These are phyloP conservation scores for Saksenaea oblongispora DNA, from an alignment of 371 early-diverging fungal species.

Conservation along the genomic window DNA sequence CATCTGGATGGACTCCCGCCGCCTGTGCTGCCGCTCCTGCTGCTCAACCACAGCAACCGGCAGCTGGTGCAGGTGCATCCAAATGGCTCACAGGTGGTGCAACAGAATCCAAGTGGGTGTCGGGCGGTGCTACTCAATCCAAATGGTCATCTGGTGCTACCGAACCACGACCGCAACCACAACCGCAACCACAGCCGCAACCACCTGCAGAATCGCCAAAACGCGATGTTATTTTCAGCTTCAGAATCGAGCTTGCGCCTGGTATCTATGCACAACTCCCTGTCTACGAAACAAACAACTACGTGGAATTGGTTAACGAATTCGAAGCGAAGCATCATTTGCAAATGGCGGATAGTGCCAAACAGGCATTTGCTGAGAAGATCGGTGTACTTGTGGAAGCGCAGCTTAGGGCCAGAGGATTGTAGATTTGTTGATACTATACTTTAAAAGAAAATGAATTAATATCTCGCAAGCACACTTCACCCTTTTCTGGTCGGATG, in stretches of 20 bases:
- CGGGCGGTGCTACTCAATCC: neutral
- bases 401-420: constrained; percentile 2
- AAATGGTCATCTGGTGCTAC: neutral
- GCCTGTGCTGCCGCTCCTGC: constrained; percentile 2
- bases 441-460: neutral
- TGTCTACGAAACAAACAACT: constrained; percentile 32
- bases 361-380: constrained; percentile 25
- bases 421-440: neutral
- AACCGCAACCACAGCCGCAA: neutral
- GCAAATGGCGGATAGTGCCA: constrained; percentile 22
- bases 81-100: neutral
- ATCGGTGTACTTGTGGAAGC: constrained; percentile 17
- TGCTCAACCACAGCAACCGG: neutral
- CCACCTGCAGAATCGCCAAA: constrained; percentile 2
- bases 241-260: constrained; percentile 36
- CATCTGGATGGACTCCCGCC: neutral
- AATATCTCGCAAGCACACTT: neutral
- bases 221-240: constrained; percentile 19
- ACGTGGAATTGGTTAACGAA: constrained; percentile 24
- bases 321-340: constrained; percentile 33
- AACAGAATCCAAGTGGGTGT: neutral
- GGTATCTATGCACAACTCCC: constrained; percentile 33
- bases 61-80: neutral
- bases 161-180: neutral
- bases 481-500: too few species aligned